Base-by-base conservation (phyloP, 192 early-diverging fungal genomes). In the Podila epicladia region DNA sequence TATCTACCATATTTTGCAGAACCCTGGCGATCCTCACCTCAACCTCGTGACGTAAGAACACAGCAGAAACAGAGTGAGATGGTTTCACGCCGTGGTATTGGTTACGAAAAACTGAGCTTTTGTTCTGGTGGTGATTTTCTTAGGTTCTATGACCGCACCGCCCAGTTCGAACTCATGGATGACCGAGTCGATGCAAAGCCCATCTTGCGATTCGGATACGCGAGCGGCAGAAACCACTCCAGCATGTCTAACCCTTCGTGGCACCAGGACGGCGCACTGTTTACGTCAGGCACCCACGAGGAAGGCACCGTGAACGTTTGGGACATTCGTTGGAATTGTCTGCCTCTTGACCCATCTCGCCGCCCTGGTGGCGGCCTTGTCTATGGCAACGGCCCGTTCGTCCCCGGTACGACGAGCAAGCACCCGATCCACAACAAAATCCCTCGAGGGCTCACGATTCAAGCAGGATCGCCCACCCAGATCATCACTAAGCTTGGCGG, bases 271-370 rank as follows among this genome's bases (percentile, higher is more conserved):
- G 77, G 77, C 9, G 77, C 71, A 0, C 62, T 80, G 20, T 49
- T 80, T 2, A 69, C 59, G 4, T 33, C 64, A 7, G 77, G 77
- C 1, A 63, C 66, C 15, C 48, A n/a, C 2, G 49, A 32, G 0
- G 49, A 73, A 0, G 77, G 77, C 3, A 11, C 51, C 4, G 15
- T 73, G 20, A 73, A 69, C 29, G 17, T 80, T 8, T 80, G 77
- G 77, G 77, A 80, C 53, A 66, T 80, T n/a, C 71, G 77, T 2
- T 80, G 77, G 77, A 60, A 24, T 5, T 24, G 57, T 9, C 72
- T 80, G 20, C 20, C 28, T 9, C 15, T 31, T 5, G 28, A 65
- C 4, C 49, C 32, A 13, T 37, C 8, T 4, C 24, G 26, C n/a
- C 55, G 75, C 29, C 64, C 75, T 2, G 75, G 69, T 13, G 9